phyloP scores from a whole-genome alignment of 352 stramenopile genomes.

The Blastocystis sp. region DNA sequence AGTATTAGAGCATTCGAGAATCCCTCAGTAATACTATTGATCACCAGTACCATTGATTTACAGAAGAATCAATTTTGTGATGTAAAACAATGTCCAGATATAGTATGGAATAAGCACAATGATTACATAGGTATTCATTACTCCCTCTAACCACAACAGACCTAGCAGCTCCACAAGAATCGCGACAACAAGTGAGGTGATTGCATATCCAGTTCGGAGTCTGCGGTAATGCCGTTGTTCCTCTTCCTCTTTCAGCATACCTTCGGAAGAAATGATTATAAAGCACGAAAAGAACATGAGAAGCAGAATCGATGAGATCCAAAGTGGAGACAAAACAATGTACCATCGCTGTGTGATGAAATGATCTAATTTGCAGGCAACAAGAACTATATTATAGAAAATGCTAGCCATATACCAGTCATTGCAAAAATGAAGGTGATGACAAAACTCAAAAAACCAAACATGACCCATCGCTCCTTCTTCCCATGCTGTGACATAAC shows the following conservation, averaged over 20 bases:
- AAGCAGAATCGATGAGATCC: neutral
- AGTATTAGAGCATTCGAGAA: neutral
- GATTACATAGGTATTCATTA: neutral
- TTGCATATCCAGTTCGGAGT: neutral
- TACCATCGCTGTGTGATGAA: neutral
- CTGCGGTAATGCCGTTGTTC: neutral
- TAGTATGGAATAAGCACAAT: neutral
- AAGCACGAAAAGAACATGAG: neutral
- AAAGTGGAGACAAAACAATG: conserved; percentile 1
- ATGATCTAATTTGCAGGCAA: neutral
- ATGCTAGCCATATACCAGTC: neutral
- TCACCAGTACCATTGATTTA: neutral
- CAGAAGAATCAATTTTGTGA: neutral
- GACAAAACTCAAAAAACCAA: neutral
- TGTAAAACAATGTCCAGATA: neutral
- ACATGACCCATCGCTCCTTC: neutral
- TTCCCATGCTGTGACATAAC: neutral
- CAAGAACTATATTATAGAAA: neutral
- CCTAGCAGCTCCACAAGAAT: neutral
- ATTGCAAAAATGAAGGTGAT: neutral
- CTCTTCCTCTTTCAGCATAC: neutral
- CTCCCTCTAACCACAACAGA: neutral
- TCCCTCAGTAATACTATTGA: neutral
- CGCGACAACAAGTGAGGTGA: neutral
- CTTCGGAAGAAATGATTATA: neutral